A percentile compares a stretch with the other conserved stretches of the same genome.
Evolutionary conservation across 2,329 filamentous ascomycete species (phyloP).

Genomic region (Hymenoscyphus fraxineus): DNA sequence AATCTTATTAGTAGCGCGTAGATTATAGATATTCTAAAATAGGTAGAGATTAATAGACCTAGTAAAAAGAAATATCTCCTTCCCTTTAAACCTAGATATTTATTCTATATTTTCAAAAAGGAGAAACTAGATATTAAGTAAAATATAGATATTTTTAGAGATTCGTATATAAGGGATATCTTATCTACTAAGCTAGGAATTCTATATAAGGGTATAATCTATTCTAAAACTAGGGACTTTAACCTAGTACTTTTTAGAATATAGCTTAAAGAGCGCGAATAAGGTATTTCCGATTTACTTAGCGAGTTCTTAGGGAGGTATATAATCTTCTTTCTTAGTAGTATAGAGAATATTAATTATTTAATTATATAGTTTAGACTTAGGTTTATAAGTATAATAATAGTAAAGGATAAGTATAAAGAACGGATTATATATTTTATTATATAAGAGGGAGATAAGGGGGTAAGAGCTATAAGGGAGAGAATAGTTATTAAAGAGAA

Average conservation of each 20-base stretch:
- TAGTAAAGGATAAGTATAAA: conserved; percentile 50
- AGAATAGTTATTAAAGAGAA: conserved; percentile 22
- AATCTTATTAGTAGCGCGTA: conserved; percentile 77
- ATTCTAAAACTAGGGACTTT: conserved; percentile 44
- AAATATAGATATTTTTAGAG: conserved; percentile 73
- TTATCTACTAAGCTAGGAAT: conserved; percentile 57
- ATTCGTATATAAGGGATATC: conserved; percentile 76
- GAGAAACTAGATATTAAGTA: conserved; percentile 51
- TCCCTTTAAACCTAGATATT: conserved; percentile 57
- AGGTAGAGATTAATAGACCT: conserved; percentile 47
- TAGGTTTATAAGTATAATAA: conserved; percentile 63
- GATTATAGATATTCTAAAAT: conserved; percentile 66
- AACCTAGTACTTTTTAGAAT: conserved; percentile 46
- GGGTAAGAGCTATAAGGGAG: conserved; percentile 43
- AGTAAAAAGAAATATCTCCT: conserved; percentile 57
- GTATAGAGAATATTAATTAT: conserved; percentile 32
- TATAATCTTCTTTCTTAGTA: conserved; percentile 39
- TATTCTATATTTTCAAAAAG: conserved; percentile 64
- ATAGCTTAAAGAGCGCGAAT: conserved; percentile 54
- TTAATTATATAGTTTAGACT: conserved; percentile 54
- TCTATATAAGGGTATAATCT: conserved; percentile 46
- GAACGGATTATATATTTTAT: conserved; percentile 67
- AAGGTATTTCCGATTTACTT: conserved; percentile 47
- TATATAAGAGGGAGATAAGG: conserved; percentile 45
- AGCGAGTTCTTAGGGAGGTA: conserved; percentile 49